Percentiles rank a stretch among this genome's conserved stretches.
These are phyloP conservation scores for Fusarium sp. DNA, from an alignment of 2,329 filamentous ascomycete species.

Conservation along the genomic window DNA sequence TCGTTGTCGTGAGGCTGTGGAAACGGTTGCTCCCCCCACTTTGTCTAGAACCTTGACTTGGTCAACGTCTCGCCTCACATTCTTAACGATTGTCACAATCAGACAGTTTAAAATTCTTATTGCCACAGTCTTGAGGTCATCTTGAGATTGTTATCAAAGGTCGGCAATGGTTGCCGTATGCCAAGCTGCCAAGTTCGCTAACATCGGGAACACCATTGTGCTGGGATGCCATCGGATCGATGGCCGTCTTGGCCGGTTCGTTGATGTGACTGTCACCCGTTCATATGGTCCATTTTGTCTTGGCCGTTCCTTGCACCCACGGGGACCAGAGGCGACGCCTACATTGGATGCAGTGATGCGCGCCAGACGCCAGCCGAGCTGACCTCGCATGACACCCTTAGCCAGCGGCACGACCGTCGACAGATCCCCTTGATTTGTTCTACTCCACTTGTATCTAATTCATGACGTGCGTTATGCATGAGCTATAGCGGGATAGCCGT, in stretches of 20 bases:
- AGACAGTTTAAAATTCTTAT: not conserved
- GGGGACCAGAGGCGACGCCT: conserved; percentile 10
- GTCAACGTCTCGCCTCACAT: not conserved
- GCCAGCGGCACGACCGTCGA: not conserved
- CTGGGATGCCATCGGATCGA: conserved; percentile 13
- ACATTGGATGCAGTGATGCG: conserved; percentile 23
- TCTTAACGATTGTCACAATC: not conserved
- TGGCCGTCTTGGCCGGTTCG: conserved; percentile 14
- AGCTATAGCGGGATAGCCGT: conserved; percentile 18
- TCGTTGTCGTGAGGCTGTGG: not conserved
- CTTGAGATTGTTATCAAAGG: not conserved
- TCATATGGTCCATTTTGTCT: conserved; percentile 13
- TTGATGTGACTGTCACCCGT: not conserved
- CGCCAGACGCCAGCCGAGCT: not conserved
- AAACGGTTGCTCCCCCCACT: not conserved
- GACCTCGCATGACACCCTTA: conserved; percentile 1
- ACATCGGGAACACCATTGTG: conserved; percentile 11
- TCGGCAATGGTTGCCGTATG: conserved; percentile 10
- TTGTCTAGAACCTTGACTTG: not conserved
- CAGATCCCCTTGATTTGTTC: not conserved
- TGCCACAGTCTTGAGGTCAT: conserved; percentile 10
- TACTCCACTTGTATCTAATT: conserved; percentile 4
- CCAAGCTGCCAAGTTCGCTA: conserved; percentile 31
- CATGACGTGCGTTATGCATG: conserved; percentile 18
- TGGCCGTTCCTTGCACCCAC: conserved; percentile 32